phyloP scores from a whole-genome alignment of 2,329 filamentous ascomycete genomes.

The Neopestalotiopsis clavispora region DNA sequence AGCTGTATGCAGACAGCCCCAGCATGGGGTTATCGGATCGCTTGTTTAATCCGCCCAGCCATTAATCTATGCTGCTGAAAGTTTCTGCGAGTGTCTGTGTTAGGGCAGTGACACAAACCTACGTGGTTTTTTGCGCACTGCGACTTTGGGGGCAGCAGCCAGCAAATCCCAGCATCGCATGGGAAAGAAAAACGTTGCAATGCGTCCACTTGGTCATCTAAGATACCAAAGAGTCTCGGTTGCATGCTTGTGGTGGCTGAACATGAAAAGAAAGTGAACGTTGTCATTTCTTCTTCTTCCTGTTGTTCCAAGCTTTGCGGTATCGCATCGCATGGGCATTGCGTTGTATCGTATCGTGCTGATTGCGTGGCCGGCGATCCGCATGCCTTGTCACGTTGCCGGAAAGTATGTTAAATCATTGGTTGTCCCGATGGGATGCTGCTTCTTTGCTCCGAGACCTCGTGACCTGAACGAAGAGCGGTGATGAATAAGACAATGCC shows the following conservation, averaged over 20 bases:
- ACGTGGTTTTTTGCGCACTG: not conserved
- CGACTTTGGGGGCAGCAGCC: not conserved
- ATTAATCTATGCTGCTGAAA: not conserved
- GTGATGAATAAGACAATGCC: not conserved
- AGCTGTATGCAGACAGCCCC: not conserved
- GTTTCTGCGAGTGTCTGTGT: not conserved
- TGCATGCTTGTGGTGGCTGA: not conserved
- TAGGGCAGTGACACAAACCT: not conserved
- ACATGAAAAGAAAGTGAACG: not conserved
- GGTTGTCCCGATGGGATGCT: not conserved
- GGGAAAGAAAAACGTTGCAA: not conserved
- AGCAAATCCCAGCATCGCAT: constrained; percentile 1
- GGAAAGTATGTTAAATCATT: not conserved
- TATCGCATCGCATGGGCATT: not conserved
- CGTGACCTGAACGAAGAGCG: constrained; percentile 13
- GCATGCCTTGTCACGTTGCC: constrained; percentile 10
- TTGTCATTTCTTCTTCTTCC: not conserved
- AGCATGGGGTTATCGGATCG: not conserved
- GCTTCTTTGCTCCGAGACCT: not conserved
- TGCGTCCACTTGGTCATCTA: not conserved
- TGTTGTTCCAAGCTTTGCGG: not conserved
- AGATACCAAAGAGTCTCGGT: not conserved
- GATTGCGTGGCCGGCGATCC: constrained; percentile 3
- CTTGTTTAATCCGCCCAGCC: not conserved
- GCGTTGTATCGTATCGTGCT: not conserved